These are phyloP conservation scores for Conidiobolus incongruus DNA, from an alignment of 371 early-diverging fungal species.

Conservation along the genomic window DNA sequence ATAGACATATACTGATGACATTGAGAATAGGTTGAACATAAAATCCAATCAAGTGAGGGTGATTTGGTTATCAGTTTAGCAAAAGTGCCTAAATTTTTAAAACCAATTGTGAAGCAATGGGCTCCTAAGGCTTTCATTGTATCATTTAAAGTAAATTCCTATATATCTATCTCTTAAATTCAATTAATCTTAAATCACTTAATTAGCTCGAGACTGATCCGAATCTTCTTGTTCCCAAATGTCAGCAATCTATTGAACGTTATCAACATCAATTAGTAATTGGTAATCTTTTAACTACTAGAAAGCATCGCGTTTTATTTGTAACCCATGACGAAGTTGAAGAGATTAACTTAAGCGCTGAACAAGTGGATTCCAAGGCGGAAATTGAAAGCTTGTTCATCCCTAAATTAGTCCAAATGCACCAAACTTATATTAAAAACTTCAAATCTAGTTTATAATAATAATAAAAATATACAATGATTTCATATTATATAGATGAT, in stretches of 20 bases:
- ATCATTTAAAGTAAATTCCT: conserved; percentile 89
- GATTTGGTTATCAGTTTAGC: conserved; percentile 65
- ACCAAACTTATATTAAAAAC: conserved; percentile 23
- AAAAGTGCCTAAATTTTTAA: conserved; percentile 90
- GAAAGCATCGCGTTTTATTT: conserved; percentile 66
- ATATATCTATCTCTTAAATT: no score
- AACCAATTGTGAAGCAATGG: conserved; percentile 83
- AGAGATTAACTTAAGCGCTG: conserved; percentile 32
- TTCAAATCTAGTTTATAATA: no score
- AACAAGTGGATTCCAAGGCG: conserved; percentile 18
- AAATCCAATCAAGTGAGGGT: conserved; percentile 84
- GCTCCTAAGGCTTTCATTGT: conserved; percentile 65
- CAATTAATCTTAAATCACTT: no score
- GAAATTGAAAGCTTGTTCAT: conserved; percentile 82
- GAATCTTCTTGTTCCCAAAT: conserved; percentile 50
- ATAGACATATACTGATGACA: no score
- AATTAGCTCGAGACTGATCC: conserved; percentile 85
- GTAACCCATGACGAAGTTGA: conserved; percentile 27
- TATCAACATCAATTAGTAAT: conserved; percentile 96
- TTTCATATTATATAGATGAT: no score
- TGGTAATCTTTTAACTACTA: conserved; percentile 73
- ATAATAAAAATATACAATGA: no score
- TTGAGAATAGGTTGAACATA: conserved; percentile 67
- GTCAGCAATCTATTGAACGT: conserved; percentile 45
- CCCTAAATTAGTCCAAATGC: conserved; percentile 43